A percentile compares a stretch with the other conserved stretches of the same genome.
Conservation (phyloP, 2,329 filamentous ascomycete genomes). For the Diaporthe longicolla region DNA sequence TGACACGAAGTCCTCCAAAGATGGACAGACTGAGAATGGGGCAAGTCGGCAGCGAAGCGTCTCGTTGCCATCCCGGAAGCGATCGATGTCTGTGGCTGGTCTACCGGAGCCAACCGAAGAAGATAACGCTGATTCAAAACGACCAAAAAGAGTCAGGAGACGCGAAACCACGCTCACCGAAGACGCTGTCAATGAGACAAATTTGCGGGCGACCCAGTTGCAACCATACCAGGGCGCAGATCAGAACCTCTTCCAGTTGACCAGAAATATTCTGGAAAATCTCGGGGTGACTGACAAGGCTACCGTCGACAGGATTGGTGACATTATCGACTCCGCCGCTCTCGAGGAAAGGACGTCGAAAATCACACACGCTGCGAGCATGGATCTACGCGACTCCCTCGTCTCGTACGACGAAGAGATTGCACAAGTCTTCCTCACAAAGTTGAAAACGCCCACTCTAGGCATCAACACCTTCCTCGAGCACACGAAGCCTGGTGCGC, state of each 20-base stretch:
- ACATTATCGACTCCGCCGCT: conserved; percentile 67
- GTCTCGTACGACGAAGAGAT: conserved; percentile 67
- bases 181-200: conserved; percentile 66
- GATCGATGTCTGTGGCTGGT: conserved; percentile 74
- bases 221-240: conserved; percentile 71
- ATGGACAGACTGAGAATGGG: conserved; percentile 30
- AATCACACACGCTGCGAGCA: conserved; percentile 60
- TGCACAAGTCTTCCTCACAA: conserved; percentile 66
- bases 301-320: conserved; percentile 61
- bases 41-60: conserved; percentile 51
- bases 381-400: conserved; percentile 65
- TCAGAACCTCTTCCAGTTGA: conserved; percentile 68
- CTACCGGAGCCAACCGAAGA: conserved; percentile 70
- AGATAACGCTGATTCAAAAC: conserved; percentile 70
- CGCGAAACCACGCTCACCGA: conserved; percentile 68
- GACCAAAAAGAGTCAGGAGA: conserved; percentile 76
- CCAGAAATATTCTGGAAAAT: conserved; percentile 68
- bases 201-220: conserved; percentile 67
- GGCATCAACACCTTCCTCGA: conserved; percentile 75
- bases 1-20: conserved; percentile 25
- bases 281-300: conserved; percentile 66
- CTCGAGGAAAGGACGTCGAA: conserved; percentile 66
- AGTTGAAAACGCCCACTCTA: conserved; percentile 65
- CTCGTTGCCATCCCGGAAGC: conserved; percentile 66
- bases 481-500: conserved; percentile 70